phyloP scores from a whole-genome alignment of 2,329 filamentous ascomycete genomes.

The Penicillium crustosum region DNA sequence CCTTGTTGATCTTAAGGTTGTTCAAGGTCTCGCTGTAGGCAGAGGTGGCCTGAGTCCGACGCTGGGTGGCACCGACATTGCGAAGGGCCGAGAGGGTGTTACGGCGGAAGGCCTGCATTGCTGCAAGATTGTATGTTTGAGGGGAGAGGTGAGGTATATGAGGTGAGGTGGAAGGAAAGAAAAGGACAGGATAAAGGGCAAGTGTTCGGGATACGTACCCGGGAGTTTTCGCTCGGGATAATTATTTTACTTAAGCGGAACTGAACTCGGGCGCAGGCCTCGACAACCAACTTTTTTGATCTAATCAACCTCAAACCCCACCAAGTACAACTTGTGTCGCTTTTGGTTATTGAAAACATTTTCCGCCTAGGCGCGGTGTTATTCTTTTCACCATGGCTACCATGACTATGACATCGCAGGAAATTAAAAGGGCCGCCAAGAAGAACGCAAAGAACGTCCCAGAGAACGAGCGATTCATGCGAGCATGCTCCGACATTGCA shows the following conservation, averaged over 20 bases:
- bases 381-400: constrained; percentile 57
- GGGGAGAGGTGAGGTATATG: constrained; percentile 13
- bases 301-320: constrained; percentile 22
- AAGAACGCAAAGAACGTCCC: constrained; percentile 78
- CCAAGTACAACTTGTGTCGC: constrained; percentile 1
- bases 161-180: constrained; percentile 21
- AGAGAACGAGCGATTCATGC: constrained; percentile 91
- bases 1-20: constrained; percentile 88
- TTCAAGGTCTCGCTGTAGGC: constrained; percentile 71
- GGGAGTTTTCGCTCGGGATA: constrained; percentile 38
- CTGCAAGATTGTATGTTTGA: constrained; percentile 20
- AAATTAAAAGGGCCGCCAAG: constrained; percentile 53
- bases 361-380: constrained; percentile 15
- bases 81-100: constrained; percentile 68
- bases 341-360: background rate
- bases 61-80: constrained; percentile 59
- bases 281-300: constrained; percentile 29
- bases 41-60: constrained; percentile 68
- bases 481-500: constrained; percentile 93
- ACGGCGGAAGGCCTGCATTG: constrained; percentile 83
- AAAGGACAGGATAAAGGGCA: constrained; percentile 20
- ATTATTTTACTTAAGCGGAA: constrained; percentile 39
- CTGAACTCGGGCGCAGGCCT: constrained; percentile 31
- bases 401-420: constrained; percentile 59
- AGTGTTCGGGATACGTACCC: constrained; percentile 32